Percentiles rank a stretch among this genome's conserved stretches.
Conservation (phyloP, 371 early-diverging fungal genomes). For the Lichtheimia ornata region DNA sequence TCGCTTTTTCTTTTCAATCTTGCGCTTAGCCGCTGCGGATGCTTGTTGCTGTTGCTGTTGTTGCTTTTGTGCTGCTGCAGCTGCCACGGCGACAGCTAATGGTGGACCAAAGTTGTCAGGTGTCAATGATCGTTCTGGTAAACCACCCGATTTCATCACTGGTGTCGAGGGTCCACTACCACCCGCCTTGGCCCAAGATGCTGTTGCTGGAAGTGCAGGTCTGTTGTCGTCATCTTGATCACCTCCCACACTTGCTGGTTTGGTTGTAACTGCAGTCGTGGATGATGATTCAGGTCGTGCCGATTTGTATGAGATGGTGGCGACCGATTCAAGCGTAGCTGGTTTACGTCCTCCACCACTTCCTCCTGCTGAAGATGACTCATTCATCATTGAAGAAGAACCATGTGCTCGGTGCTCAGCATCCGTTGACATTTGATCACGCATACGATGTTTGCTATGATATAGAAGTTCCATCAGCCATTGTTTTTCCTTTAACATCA, state of each 20-base stretch:
- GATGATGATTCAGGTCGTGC: conserved; percentile 12
- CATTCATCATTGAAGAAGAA: background rate
- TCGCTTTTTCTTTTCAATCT: conserved; percentile 46
- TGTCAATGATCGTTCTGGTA: conserved; percentile 39
- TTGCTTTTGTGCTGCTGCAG: conserved; percentile 50
- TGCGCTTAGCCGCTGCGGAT: conserved; percentile 32
- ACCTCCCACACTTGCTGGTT: conserved; percentile 8
- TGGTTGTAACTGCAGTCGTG: background rate
- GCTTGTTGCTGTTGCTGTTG: conserved; percentile 26
- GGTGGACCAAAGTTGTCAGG: conserved; percentile 55
- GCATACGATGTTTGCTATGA: conserved; percentile 59
- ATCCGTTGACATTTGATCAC: conserved; percentile 52
- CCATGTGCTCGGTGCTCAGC: conserved; percentile 27
- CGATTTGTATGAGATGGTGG: conserved; percentile 26
- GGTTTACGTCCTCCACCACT: conserved; percentile 15
- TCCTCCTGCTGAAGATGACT: background rate
- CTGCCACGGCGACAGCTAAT: conserved; percentile 54
- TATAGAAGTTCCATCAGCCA: background rate
- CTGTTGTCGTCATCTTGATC: conserved; percentile 34
- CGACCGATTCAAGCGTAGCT: conserved; percentile 28
- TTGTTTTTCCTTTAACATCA: background rate
- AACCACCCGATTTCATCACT: conserved; percentile 27
- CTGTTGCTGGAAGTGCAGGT: conserved; percentile 64
- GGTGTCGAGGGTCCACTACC: conserved; percentile 56
- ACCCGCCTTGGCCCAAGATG: conserved; percentile 61